Evolutionary conservation across 2,329 filamentous ascomycete species (phyloP).

Genomic region (Colletotrichum tofieldiae): DNA sequence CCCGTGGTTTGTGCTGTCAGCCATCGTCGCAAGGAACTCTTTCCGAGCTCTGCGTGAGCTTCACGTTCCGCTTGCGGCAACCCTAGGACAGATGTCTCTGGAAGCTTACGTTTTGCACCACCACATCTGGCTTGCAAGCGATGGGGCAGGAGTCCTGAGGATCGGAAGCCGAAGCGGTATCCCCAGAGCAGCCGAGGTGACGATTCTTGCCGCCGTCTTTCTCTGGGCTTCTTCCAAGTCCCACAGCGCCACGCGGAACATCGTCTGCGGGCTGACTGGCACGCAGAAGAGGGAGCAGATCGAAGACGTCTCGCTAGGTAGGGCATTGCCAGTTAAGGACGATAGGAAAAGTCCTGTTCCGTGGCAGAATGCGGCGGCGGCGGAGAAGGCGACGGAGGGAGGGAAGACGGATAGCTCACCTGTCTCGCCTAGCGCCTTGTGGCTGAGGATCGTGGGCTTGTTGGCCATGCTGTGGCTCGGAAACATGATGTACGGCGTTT

Average conservation of each 20-base stretch:
- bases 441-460: slow-evolving; percentile 27
- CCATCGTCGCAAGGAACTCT: slow-evolving; percentile 65
- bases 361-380: slow-evolving; percentile 26
- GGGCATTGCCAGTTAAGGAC: slow-evolving; percentile 22
- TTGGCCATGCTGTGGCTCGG: slow-evolving; percentile 40
- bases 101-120: slow-evolving; percentile 71
- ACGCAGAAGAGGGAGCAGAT: slow-evolving; percentile 8
- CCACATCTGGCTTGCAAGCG: slow-evolving; percentile 72
- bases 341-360: slow-evolving; percentile 34
- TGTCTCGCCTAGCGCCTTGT: slow-evolving; percentile 12
- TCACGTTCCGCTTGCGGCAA: slow-evolving; percentile 63
- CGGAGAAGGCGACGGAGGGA: slow-evolving; percentile 9
- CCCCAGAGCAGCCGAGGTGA: slow-evolving; percentile 40
- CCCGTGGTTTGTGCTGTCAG: slow-evolving; percentile 56
- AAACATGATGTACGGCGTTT: slow-evolving; percentile 39
- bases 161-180: slow-evolving; percentile 33
- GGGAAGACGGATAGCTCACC: neutral
- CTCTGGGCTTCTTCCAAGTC: slow-evolving; percentile 36
- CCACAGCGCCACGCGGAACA: slow-evolving; percentile 27
- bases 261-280: slow-evolving; percentile 26
- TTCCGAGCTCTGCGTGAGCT: slow-evolving; percentile 57
- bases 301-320: slow-evolving; percentile 20
- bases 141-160: slow-evolving; percentile 65
- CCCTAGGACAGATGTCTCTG: slow-evolving; percentile 66
- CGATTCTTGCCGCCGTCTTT: slow-evolving; percentile 48